Base-by-base conservation (phyloP, 805 yeast species). In the Brettanomyces custersianus region DNA sequence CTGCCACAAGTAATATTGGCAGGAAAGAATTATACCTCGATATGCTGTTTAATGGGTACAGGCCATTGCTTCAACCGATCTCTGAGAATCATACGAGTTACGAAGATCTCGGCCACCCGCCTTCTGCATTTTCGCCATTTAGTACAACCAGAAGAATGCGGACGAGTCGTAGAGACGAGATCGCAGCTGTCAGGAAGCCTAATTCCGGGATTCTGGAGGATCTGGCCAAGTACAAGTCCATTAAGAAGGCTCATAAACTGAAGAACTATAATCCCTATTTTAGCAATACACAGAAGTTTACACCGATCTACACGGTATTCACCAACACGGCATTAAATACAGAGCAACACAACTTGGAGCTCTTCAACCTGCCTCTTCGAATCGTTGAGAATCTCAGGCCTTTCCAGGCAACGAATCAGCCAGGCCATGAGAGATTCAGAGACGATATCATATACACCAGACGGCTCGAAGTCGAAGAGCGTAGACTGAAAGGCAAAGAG, bases 241-340 rank as follows among this genome's bases (percentile, higher is more conserved):
- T 40, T 11, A 55, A 52, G 40, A 29, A 42, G 15, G 45, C 40
- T n/a, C 37, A 38, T 16, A 12, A 37, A 7, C 34, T 39, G 4
- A 17, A 31, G 11, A 54, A 54, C 28, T 55, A 50, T 39, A 53
- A 48, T 35, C 57, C 57, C 5, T 54, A 52, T 28, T 49, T 51
- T 34, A 49, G 49, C 37, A 52, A 49, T 36, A 44, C 39, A 18
- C 13, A 32, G 8, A 49, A 47, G 35, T 41, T 48, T 29, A n/a
- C 52, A 7, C 57, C 56, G 8, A 43, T 50, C 26, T 47, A 48
- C 25, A 52, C 60, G 10, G 46, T 56, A 10, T 49, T 55, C 35
- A 53, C 60, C 17, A 54, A 55, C 36, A 44, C 58, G 5, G 48
- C 49, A n/a, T 43, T 55, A 24, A 54, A 56, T 31, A 57, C 62